Evolutionary conservation across 768 basidiomycete genomes (phyloP).

Genomic region (Pleurotus eryngii): DNA sequence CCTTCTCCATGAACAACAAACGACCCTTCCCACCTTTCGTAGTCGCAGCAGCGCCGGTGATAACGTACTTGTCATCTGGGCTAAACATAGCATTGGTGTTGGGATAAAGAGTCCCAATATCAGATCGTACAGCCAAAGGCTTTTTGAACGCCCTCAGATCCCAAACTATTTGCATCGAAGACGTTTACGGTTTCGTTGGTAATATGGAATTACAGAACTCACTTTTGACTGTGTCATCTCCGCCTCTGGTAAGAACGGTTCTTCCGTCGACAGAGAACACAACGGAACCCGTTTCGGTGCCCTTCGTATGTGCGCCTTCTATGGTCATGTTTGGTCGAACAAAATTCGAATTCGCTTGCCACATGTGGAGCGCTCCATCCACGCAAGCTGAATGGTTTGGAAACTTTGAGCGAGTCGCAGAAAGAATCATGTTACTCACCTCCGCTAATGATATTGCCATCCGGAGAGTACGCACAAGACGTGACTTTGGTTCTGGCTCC

Average conservation of each 20-base stretch:
- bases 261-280: constrained; percentile 87
- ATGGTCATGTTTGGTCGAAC: constrained; percentile 84
- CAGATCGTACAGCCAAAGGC: constrained; percentile 67
- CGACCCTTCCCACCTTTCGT: constrained; percentile 67
- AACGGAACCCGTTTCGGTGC: constrained; percentile 82
- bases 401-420: constrained; percentile 6
- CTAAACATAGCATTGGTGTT: constrained; percentile 94
- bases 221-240: constrained; percentile 96
- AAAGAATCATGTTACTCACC: constrained; percentile 42
- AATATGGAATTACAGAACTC: constrained; percentile 32
- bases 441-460: constrained; percentile 87
- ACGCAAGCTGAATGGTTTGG: constrained; percentile 58
- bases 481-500: constrained; percentile 93
- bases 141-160: constrained; percentile 89
- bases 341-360: constrained; percentile 91
- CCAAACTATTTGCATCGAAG: constrained; percentile 65
- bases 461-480: constrained; percentile 80
- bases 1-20: constrained; percentile 70
- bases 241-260: constrained; percentile 84
- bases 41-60: constrained; percentile 77
- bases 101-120: constrained; percentile 77
- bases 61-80: constrained; percentile 85
- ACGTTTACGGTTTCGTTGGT: not conserved
- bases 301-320: constrained; percentile 85
- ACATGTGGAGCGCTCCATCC: constrained; percentile 92